Conservation (phyloP, 805 yeast genomes). For the Kuraishia borneana region DNA sequence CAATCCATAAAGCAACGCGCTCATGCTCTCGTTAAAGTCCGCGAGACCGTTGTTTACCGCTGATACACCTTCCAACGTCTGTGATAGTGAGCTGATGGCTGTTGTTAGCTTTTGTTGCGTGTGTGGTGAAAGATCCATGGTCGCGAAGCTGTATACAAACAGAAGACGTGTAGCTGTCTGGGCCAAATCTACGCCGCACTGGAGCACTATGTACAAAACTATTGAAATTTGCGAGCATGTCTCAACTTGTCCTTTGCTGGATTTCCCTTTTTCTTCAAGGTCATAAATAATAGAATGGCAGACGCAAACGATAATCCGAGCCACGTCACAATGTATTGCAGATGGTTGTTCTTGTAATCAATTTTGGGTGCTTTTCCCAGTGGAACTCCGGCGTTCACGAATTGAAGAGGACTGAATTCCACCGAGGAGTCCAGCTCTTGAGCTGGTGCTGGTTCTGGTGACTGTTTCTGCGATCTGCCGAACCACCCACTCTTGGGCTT, state of each 20-base stretch:
- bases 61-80: conserved; percentile 45
- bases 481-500: conserved; percentile 11
- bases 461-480: conserved; percentile 11
- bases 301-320: conserved; percentile 76
- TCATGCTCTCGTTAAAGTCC: conserved; percentile 67
- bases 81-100: conserved; percentile 41
- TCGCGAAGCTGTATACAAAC: too few relatives aligned
- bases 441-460: background rate
- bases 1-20: conserved; percentile 67
- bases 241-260: conserved; percentile 34
- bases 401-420: conserved; percentile 45
- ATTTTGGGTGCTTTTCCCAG: conserved; percentile 75
- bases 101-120: too few relatives aligned
- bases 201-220: conserved; percentile 14
- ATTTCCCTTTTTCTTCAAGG: conserved; percentile 33
- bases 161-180: too few relatives aligned
- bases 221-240: conserved; percentile 29
- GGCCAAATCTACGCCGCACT: conserved; percentile 21
- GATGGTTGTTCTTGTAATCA: conserved; percentile 77
- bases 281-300: conserved; percentile 47
- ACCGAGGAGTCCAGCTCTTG: conserved; percentile 12
- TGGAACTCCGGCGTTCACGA: conserved; percentile 79
- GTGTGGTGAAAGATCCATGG: too few relatives aligned
- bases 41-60: conserved; percentile 50
- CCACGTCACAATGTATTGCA: conserved; percentile 93